A percentile compares a stretch with the other conserved stretches of the same genome.
These are phyloP conservation scores for Fusarium longipes DNA, from an alignment of 2,329 filamentous ascomycete species.

Conservation along the genomic window DNA sequence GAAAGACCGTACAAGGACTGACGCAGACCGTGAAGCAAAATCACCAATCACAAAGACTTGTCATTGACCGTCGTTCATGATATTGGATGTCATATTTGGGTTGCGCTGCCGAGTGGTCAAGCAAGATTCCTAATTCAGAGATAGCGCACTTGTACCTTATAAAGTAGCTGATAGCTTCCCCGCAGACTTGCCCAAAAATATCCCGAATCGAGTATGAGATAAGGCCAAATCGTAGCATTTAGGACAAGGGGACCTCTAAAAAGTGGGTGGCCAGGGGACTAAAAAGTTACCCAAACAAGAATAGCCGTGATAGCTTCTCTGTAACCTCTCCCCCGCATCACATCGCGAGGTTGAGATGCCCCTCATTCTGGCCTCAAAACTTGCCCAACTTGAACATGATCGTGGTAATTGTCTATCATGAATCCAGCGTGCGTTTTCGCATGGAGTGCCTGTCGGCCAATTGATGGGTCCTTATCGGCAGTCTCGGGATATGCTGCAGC, in stretches of 20 bases:
- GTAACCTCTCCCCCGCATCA: conserved; percentile 17
- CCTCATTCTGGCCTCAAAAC: conserved; percentile 27
- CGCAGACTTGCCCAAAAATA: conserved; percentile 14
- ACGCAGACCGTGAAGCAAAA: not conserved
- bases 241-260: not conserved
- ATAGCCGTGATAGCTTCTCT: conserved; percentile 5
- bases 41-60: not conserved
- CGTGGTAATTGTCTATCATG: not conserved
- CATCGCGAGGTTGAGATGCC: conserved; percentile 4
- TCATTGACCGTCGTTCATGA: not conserved
- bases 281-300: conserved; percentile 35
- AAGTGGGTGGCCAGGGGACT: conserved; percentile 15
- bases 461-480: not conserved
- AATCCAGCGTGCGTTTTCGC: not conserved
- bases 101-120: conserved; percentile 7
- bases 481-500: not conserved
- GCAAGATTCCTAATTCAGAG: conserved; percentile 18
- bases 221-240: not conserved
- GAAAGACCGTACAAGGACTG: conserved; percentile 4
- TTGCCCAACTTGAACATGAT: conserved; percentile 26
- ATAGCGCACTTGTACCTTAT: not conserved
- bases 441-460: not conserved
- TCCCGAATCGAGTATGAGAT: conserved; percentile 29
- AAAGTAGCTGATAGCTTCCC: not conserved
- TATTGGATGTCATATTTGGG: not conserved